phyloP scores from a whole-genome alignment of 1,139 yeast species.

The Blastobotrys buckinghamii region DNA sequence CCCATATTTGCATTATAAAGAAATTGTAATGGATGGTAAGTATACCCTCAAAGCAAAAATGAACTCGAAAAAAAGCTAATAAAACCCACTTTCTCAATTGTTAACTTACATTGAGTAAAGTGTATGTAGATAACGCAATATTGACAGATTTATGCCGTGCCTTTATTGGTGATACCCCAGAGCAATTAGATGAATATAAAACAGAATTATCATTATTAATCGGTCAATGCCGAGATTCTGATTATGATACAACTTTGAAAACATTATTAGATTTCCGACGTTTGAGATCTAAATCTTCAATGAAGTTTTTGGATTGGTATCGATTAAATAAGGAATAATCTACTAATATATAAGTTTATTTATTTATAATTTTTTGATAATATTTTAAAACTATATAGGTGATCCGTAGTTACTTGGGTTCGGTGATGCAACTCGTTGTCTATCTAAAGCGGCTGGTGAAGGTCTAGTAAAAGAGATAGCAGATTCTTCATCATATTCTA shows the following conservation, averaged over 20 bases:
- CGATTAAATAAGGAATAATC: conserved; percentile 13
- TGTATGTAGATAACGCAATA: conserved; percentile 18
- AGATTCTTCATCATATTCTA: neutral
- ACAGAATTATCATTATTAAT: conserved; percentile 13
- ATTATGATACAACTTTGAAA: conserved; percentile 16
- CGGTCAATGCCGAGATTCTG: conserved; percentile 1
- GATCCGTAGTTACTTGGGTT: neutral
- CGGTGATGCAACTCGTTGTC: neutral
- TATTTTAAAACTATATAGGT: neutral
- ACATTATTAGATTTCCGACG: conserved; percentile 11
- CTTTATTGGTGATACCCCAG: conserved; percentile 21
- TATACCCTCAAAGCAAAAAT: too few species aligned
- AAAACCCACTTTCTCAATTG: neutral
- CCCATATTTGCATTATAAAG: conserved; percentile 26
- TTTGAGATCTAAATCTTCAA: neutral
- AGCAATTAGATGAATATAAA: conserved; percentile 21
- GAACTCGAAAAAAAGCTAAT: too few species aligned
- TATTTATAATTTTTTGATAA: neutral
- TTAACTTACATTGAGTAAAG: too few species aligned
- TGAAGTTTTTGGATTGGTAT: conserved; percentile 21
- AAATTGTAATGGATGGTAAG: conserved; percentile 24
- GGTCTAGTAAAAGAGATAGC: neutral
- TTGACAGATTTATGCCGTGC: conserved; percentile 22
- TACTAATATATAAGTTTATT: neutral
- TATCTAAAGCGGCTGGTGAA: neutral